Evolutionary conservation across 345 rosid genomes (phyloP).

Genomic region (Salix caprea): DNA sequence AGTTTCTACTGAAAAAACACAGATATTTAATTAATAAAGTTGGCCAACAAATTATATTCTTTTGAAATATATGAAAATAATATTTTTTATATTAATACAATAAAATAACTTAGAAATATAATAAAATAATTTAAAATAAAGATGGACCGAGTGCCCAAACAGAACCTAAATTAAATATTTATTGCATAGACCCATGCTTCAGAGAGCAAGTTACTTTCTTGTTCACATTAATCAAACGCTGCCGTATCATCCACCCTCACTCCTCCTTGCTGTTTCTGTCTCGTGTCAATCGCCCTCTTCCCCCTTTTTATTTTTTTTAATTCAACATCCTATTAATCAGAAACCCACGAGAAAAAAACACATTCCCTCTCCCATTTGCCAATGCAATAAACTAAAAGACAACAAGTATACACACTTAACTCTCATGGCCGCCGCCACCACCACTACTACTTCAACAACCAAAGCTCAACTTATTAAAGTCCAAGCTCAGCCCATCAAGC

Average conservation of each 20-base stretch:
- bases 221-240: not conserved
- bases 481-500: slow-evolving; percentile 48
- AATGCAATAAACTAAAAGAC: slow-evolving; percentile 35
- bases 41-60: too few species aligned
- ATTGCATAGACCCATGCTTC: too few species aligned
- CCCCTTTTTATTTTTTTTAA: slow-evolving; percentile 22
- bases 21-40: too few species aligned
- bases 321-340: slow-evolving; percentile 2
- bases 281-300: slow-evolving; percentile 33
- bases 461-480: slow-evolving; percentile 33
- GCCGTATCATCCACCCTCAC: slow-evolving; percentile 1
- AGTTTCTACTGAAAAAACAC: not conserved
- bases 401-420: not conserved
- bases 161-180: too few species aligned
- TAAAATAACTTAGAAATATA: too few species aligned
- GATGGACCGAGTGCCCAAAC: too few species aligned
- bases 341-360: not conserved
- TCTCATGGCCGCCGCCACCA: not conserved
- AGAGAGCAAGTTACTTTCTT: not conserved
- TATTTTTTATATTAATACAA: too few species aligned
- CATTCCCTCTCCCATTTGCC: slow-evolving; percentile 11
- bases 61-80: too few species aligned
- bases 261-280: slow-evolving; percentile 1
- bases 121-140: too few species aligned
- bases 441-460: slow-evolving; percentile 11